Evolutionary conservation across 495 filamentous ascomycete species (phyloP).

Genomic region (Aspergillus panamensis): DNA sequence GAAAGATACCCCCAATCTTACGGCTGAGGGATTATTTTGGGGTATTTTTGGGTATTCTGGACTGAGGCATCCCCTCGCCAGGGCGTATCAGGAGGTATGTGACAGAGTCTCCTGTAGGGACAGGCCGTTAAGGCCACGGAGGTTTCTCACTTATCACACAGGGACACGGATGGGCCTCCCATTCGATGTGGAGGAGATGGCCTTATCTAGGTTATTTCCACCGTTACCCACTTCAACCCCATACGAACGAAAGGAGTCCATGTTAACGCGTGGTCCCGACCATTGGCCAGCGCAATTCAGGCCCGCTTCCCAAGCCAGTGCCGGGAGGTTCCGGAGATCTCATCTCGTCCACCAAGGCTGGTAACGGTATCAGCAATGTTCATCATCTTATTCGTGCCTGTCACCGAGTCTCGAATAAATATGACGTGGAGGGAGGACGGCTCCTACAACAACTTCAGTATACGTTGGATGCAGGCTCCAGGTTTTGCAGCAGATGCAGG

Average conservation of each 20-base stretch:
- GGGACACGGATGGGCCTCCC: not conserved
- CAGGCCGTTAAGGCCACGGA: not conserved
- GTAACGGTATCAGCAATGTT: not conserved
- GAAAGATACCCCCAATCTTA: conserved; percentile 1
- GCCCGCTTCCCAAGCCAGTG: conserved; percentile 11
- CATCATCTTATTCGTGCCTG: not conserved
- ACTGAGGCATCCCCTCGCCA: not conserved
- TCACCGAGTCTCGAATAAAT: not conserved
- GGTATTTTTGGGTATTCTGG: not conserved
- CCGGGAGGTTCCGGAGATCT: conserved; percentile 28
- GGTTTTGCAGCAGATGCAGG: not conserved
- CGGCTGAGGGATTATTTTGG: conserved; percentile 10
- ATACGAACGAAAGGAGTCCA: conserved; percentile 14
- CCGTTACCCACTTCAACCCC: conserved; percentile 1
- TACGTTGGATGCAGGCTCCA: not conserved
- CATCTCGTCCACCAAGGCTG: not conserved
- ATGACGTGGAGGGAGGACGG: too few relatives aligned
- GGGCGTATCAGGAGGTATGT: not conserved
- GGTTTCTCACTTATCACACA: not conserved
- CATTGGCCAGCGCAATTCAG: conserved; percentile 24
- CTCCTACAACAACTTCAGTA: too few relatives aligned
- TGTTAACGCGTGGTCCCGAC: conserved; percentile 21
- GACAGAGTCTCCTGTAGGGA: too few relatives aligned
- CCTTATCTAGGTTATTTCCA: not conserved
- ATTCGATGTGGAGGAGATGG: not conserved